These are phyloP conservation scores for Phytophthora agathidicida DNA, from an alignment of 352 stramenopile species.

Conservation along the genomic window DNA sequence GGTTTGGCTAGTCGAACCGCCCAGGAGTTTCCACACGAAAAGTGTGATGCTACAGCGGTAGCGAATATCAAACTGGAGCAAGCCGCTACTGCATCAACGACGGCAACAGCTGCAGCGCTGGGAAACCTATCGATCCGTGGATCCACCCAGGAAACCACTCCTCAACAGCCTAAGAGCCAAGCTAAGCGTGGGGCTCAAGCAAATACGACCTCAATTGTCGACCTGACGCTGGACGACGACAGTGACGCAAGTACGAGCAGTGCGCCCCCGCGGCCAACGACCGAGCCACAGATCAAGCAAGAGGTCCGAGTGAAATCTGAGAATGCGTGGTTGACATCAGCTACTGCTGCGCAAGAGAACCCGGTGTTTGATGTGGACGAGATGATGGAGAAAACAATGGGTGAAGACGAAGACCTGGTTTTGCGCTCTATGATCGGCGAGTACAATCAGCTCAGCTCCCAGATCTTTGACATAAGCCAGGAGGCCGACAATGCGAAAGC, in stretches of 20 bases:
- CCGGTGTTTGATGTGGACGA: constrained; percentile 33
- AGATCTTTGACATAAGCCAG: constrained; percentile 56
- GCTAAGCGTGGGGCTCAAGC: constrained; percentile 14
- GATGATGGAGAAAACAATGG: constrained; percentile 39
- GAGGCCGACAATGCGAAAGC: constrained; percentile 32
- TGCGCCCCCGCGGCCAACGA: background rate
- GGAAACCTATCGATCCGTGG: constrained; percentile 35
- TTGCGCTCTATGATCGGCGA: constrained; percentile 56
- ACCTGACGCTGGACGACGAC: constrained; percentile 46
- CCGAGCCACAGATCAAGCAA: constrained; percentile 28
- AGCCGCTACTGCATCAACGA: constrained; percentile 3
- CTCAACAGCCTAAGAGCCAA: constrained; percentile 6
- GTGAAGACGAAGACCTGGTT: constrained; percentile 58
- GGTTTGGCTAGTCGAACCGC: background rate
- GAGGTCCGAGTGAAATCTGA: constrained; percentile 37
- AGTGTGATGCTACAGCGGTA: constrained; percentile 1
- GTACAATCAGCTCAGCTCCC: constrained; percentile 60
- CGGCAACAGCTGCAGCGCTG: constrained; percentile 20
- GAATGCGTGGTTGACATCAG: constrained; percentile 34
- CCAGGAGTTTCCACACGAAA: constrained; percentile 3
- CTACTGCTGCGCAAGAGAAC: constrained; percentile 19
- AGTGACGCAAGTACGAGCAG: constrained; percentile 22
- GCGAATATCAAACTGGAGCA: constrained; percentile 32
- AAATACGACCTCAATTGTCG: constrained; percentile 31
- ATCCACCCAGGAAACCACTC: background rate